Base-by-base conservation (phyloP, 257 asterid genomes). In the Jacaranda mimosifolia region DNA sequence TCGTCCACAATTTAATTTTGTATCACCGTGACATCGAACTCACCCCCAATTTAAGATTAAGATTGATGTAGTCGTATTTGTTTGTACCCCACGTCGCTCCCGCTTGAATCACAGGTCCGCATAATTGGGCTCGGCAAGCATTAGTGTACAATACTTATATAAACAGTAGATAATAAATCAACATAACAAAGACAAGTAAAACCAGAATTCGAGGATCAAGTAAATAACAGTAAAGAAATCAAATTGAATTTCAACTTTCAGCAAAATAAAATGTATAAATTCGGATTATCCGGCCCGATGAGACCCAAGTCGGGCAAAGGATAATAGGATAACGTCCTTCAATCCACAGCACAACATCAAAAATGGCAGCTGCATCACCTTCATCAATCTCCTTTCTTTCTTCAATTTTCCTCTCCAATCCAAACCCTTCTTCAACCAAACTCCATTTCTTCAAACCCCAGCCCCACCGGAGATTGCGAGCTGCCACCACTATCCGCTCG, bases 371-470 rank as follows among this genome's bases (percentile, higher is more conserved):
- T 0, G 78, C 89, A 15, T 17, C 93, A 4, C 77, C 86, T 58
- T 84, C 92, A 4, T 83, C 92, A 60, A 64, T 89, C 77, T 90
- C 98, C 74, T 92, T 91, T 83, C 85, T 92, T 74, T 87, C 97
- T 67, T 82, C 97, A 10, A 79, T 88, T 51, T 90, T 90, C 87
- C 46, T 81, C 84, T 83, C 90, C 70, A 68, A 85, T 26, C 77
- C 83, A 32, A 77, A 64, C 35, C 67, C 83, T 59, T 76, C 79
- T 45, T 74, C 86, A 56, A 64, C 63, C 53, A 83, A 77, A 59
- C 83, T 66, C 81, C 82, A 75, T 51, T 76, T 79, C 86, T 57
- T 74, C 74, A 83, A 52, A 32, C 71, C 81, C 63, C 79, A 56
- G 1, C 68, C 51, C 58, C 76, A 4, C 67, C 72, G 67, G 59